Percentiles rank a stretch among this genome's conserved stretches.
These are phyloP conservation scores for Annulohypoxylon truncatum DNA, from an alignment of 2,329 filamentous ascomycete genomes.

Conservation along the genomic window DNA sequence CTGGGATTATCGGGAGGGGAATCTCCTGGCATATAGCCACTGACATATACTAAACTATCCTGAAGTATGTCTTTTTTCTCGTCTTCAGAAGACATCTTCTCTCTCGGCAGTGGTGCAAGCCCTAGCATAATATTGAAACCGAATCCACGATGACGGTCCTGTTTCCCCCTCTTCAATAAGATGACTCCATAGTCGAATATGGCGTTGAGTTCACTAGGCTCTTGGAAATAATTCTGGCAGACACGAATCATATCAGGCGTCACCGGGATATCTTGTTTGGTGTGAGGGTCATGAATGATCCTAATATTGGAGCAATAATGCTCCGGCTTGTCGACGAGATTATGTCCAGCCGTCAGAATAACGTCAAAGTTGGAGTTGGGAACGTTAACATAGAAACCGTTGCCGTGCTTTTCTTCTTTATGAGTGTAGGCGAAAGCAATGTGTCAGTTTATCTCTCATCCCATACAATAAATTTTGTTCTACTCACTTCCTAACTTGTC, in stretches of 20 bases:
- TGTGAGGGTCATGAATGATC: slow-evolving; percentile 10
- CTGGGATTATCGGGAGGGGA: not conserved
- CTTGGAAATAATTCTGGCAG: slow-evolving; percentile 23
- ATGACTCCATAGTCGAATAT: slow-evolving; percentile 31
- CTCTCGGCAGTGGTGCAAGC: not conserved
- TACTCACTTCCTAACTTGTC: slow-evolving; percentile 31
- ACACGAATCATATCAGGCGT: slow-evolving; percentile 28
- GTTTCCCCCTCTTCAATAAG: slow-evolving; percentile 15
- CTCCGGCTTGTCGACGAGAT: slow-evolving; percentile 27
- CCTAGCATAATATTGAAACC: slow-evolving; percentile 33
- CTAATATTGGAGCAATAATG: slow-evolving; percentile 34
- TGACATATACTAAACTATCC: slow-evolving; percentile 17
- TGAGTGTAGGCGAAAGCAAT: not conserved
- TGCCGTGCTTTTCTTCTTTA: slow-evolving; percentile 26
- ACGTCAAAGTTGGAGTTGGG: slow-evolving; percentile 29
- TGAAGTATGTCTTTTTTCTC: slow-evolving; percentile 18
- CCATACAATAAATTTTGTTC: not conserved
- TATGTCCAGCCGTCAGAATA: slow-evolving; percentile 34
- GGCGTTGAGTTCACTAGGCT: slow-evolving; percentile 22
- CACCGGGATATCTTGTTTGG: slow-evolving; percentile 16
- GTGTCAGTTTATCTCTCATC: not conserved
- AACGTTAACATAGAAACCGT: slow-evolving; percentile 32
- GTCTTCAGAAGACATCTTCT: not conserved
- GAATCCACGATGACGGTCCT: slow-evolving; percentile 23
- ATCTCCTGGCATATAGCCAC: slow-evolving; percentile 23